These are phyloP conservation scores for Blumeriella jaapii DNA, from an alignment of 2,329 filamentous ascomycete species.

Conservation along the genomic window DNA sequence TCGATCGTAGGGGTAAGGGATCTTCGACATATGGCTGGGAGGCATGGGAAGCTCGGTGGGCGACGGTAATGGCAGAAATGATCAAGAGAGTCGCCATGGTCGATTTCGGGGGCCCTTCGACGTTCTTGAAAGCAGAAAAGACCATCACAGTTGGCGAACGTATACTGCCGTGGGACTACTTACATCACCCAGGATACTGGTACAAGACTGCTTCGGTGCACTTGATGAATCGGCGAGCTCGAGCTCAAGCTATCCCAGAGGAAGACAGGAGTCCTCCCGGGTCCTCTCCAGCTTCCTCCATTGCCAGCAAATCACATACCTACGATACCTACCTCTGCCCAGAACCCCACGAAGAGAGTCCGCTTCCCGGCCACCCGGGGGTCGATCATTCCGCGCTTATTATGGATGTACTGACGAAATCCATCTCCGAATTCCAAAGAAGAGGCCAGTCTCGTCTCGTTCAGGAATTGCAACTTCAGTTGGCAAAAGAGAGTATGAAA, in stretches of 20 bases:
- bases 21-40: slow-evolving; percentile 87
- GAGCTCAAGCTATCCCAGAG: slow-evolving; percentile 46
- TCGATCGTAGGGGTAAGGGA: slow-evolving; percentile 75
- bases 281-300: slow-evolving; percentile 34
- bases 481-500: slow-evolving; percentile 42
- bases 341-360: slow-evolving; percentile 48
- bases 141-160: slow-evolving; percentile 41
- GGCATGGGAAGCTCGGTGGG: slow-evolving; percentile 78
- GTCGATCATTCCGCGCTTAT: slow-evolving; percentile 46
- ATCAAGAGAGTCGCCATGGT: slow-evolving; percentile 42
- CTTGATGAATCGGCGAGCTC: slow-evolving; percentile 37
- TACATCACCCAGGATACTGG: slow-evolving; percentile 60
- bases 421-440: slow-evolving; percentile 41
- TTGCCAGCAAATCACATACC: slow-evolving; percentile 39
- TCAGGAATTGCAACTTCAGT: slow-evolving; percentile 44
- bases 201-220: slow-evolving; percentile 50
- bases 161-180: slow-evolving; percentile 48
- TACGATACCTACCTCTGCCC: slow-evolving; percentile 59
- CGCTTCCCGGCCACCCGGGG: slow-evolving; percentile 35
- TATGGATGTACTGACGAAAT: slow-evolving; percentile 38
- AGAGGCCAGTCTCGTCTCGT: slow-evolving; percentile 41
- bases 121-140: slow-evolving; percentile 49
- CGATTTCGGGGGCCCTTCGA: slow-evolving; percentile 34
- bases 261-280: slow-evolving; percentile 44
- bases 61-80: slow-evolving; percentile 48